Base-by-base conservation (phyloP, 805 yeast species). In the Debaryomyces prosopidis region DNA sequence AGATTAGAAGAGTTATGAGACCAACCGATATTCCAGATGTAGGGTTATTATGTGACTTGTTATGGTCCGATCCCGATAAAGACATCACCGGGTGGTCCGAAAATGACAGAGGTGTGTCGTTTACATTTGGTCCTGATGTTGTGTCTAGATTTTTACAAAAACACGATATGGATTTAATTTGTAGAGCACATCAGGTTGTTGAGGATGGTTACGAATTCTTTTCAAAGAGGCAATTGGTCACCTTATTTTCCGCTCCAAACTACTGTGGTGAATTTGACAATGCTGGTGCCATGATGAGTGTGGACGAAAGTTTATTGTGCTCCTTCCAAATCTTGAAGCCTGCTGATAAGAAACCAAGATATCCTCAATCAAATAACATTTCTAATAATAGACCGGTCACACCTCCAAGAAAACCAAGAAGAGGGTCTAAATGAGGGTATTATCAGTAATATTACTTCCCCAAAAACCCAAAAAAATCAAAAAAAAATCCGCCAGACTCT, bases 281-380 rank as follows among this genome's bases (percentile, higher is more conserved):
- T 63, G 97, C 98, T 2, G 99, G 98, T 63, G 99, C 99, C 35
- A 94, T 94, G 98, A 92, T 92, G 99, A 84, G 95, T 61, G 98
- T 92, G 46, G 98, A 94, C 69, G 98, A 94, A 73, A 85, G 92
- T 68, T 80, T 92, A 62, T 77, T 92, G 60, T 92, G 99, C 76
- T 91, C 97, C 14, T 92, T 92, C 83, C 94, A 87, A 70, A 94
- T 92, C 61, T 81, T 92, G 68, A 94, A 94, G 71, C 99, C 99
- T 26, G 97, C 99, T 42, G 98, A 94, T 68, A 92, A 92, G 80
- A 89, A 89, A 71, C 85, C 87, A 51, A 86, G 87, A 68, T 72
- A 68, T 59, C 73, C 75, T 42, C 83, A 79, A 52, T 66, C 72
- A 45, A 57, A 58, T 48, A 38, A 38, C 34, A 60, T 63, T 54